Evolutionary conservation across 2,329 filamentous ascomycete genomes (phyloP), one percentile per base, ranked within the genome.

Genomic region (Aspergillus luchuensis): DNA sequence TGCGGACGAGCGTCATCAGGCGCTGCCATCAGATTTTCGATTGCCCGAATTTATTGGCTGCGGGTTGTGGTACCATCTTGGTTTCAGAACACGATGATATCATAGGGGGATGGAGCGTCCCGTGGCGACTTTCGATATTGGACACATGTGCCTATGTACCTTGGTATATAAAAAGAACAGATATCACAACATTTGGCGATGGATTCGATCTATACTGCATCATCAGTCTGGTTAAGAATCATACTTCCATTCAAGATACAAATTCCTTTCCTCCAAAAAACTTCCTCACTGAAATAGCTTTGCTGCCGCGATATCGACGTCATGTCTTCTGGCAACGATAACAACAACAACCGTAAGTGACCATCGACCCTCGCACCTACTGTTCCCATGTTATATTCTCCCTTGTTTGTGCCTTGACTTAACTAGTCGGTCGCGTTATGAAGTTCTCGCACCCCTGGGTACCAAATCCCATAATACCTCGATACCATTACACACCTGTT

Each of bases 271-370:
- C 15, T 49, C 25, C 45, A n/a, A 33, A 3, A 13, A 13, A 30
- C 5, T 13, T 11, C n/a, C 47, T 28, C 25, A 2, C 17, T n/a
- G 25, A 50, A 50, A 5, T 50, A 30, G 7, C 23, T 49, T 28
- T 8, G 8, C 28, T 23, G n/a, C 15, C 47, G 19, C 47, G 8
- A 50, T 33, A n/a, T 19, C 5, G 25, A 28, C 17, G 36, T 30
- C 41, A 56, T 56, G 36, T 43, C 38, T 43, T 56, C 53, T 36
- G 53, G 39, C 19, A 21, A 56, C 25, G 28, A 56, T 25, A 55
- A 54, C 36, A 54, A 54, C 39, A 47, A 56, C 53, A 56, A 56
- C 53, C 39, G 53, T 56, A 56, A 43, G 53, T 56, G 28, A n/a
- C 8, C 25, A 56, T 10, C 15, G 28, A 33, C 53, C 23, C 3